Evolutionary conservation across 129 eudicot genomes (phyloP), one percentile per base, ranked within the genome.

Genomic region (Flaveria bidentis): DNA sequence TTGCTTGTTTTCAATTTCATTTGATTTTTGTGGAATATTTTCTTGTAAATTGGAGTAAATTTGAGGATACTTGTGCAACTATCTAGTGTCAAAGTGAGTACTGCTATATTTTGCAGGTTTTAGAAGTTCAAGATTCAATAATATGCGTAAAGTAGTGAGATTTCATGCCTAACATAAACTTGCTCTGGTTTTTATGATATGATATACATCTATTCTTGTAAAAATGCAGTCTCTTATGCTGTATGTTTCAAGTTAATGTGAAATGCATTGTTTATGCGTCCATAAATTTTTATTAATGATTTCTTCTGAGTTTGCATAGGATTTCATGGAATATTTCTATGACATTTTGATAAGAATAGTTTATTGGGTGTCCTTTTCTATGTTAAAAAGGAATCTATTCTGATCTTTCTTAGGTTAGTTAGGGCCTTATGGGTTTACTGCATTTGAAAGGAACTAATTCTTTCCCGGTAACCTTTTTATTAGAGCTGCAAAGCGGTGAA

Each of bases 381-480:
- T 26, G 20, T 62, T 14, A 12, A 62, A 30, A 62, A 14, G 68
- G 8, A 62, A 28, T 4, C 9, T 5, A 10, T 28, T 28, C 28
- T 62, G 68, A 58, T 58, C 65, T 58, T 58, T 18, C 12, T 58
- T 36, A 14, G 45, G 68, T 62, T 28, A 1, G 68, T 28, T 62
- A 62, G 5, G 42, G 45, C 20, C 62, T 60, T 60, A 60, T 25
- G 66, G 66, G 66, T 56, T 56, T 56, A 8, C 62, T 56, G 18
- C 20, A 17, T n/a, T 52, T 18, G 62, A 18, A 56, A 56, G 28
- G 28, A 25, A 20, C 62, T 56, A 56, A 1, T 18, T 18, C 0
- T 56, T 56, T 18, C 18, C 1, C 5, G 9, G 28, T 56, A 56
- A 56, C 62, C 28, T 56, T 56, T 56, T 17, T 18, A 2, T 56